phyloP scores from a whole-genome alignment of 176 grass and related monocot genomes.

The Juncus effusus region DNA sequence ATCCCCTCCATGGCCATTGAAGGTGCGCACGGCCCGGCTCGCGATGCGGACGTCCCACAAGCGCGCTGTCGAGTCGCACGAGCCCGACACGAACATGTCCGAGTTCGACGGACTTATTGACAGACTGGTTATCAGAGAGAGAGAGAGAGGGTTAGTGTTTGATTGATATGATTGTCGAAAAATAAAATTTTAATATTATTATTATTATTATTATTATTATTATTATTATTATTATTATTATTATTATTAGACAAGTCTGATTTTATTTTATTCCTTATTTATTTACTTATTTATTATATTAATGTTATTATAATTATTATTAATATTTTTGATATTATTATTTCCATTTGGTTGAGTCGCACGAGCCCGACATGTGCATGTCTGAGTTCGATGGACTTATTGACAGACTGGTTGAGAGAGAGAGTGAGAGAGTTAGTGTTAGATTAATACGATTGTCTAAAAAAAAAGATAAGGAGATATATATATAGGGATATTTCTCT shows the following conservation, averaged over 20 bases:
- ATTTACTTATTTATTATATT: no score
- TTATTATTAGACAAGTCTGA: background rate
- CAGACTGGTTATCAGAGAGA: conserved; percentile 39
- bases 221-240: background rate
- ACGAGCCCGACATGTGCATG: conserved; percentile 94
- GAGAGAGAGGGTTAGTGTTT: background rate
- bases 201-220: no score
- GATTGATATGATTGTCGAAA: no score
- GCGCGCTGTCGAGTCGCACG: conserved; percentile 83
- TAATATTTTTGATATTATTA: no score
- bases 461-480: no score
- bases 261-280: no score
- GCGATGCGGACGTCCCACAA: conserved; percentile 94
- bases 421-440: no score
- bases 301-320: no score
- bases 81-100: conserved; percentile 94
- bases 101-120: conserved; percentile 85
- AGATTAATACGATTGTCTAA: no score
- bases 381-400: conserved; percentile 78
- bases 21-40: conserved; percentile 87
- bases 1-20: conserved; percentile 72
- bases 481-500: no score
- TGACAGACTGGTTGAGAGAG: conserved; percentile 53
- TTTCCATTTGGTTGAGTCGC: conserved; percentile 69
- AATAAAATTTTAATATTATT: no score